Base-by-base conservation (phyloP, 2,329 filamentous ascomycete genomes). In the Stagonosporopsis tanaceti region DNA sequence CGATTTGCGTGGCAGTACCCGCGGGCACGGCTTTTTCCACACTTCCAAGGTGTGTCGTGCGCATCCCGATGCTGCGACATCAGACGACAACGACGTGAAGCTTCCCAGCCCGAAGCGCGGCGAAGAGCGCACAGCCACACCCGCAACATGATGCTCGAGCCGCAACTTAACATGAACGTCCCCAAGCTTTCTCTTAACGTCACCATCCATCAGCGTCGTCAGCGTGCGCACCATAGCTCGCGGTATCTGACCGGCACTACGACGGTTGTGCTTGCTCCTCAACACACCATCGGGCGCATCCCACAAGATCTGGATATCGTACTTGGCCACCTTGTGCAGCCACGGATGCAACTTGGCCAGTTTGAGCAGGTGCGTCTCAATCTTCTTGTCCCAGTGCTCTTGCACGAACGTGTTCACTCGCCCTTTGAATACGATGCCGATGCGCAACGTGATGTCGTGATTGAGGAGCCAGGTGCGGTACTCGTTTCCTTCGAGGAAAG, bases 371-470 rank as follows among this genome's bases (percentile, higher is more conserved):
- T 69, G 66, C 1, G 41, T 22, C 2, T 44, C 40, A 6, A 72
- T 61, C 42, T 68, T 71, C 45, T 62, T 64, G 37, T 65, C 64
- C 72, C 72, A 75, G 32, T 75, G 62, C 17, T 56, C 52, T 27
- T 67, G 67, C 2, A 66, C 58, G 28, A 72, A 73, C 5, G 62
- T 68, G 9, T 71, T 60, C 22, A 65, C 47, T 11, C 68, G 59
- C n/a, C 68, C 68, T 12, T 61, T 64, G 64, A 75, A 73, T 5
- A 59, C 47, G 1, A 75, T 47, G 3, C 48, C 53, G 27, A 74
- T 62, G 4, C 54, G 61, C 3, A 75, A 56, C 24, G 62, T 52
- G 5, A 68, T 32, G 6, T 47, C 64, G 30, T 70, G 62, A 28
- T 46, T 53, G 6, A 71, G 53, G 9, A 74, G 59, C 48, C 58